Base-by-base conservation (phyloP, 2,329 filamentous ascomycete species). In the Xylariaceae sp. region DNA sequence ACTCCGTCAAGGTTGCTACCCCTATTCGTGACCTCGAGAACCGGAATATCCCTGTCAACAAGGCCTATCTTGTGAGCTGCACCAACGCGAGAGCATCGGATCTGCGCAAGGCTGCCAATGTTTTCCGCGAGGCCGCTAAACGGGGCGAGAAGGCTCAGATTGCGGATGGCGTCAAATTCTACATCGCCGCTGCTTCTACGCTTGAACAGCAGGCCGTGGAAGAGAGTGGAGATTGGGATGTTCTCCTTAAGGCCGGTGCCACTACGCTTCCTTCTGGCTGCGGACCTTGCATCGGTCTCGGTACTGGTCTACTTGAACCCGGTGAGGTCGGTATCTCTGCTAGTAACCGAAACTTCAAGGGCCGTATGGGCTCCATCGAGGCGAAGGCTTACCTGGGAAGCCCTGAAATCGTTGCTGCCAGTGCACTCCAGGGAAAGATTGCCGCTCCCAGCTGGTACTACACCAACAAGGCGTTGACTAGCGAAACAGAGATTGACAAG, bases 371-470 rank as follows among this genome's bases (percentile, higher is more conserved):
- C 35, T 44, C 37, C 2, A 35, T 9, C 10, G 10, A 42, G 2
- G 39, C 51, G 3, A 13, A 48, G 9, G 55, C 55, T 1, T 60
- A 60, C 15, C 49, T 60, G 2, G 51, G 88, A 4, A 93, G 88
- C 65, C 92, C 94, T 0, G 93, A 97, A 70, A 87, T 96, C 2
- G 93, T 97, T 0, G 93, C 93, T 3, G 92, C 94, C 8, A 95
- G 90, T 68, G 93, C 92, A 2, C 76, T 97, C 0, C 69, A 78
- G n/a, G 89, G 89, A n/a, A 82, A 81, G 62, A 90, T 92, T 45
- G 78, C 85, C 9, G 89, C 92, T 0, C 89, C 93, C 0, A 90
- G 89, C 37, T 42, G 37, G 37, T 42, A 42, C 37, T 13, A 42
- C 34, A 15, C 2, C 3, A 51, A 45, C 15, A 11, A 35, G 18